These are phyloP conservation scores for Shiraia sp. DNA, from an alignment of 2,329 filamentous ascomycete genomes.

Conservation along the genomic window DNA sequence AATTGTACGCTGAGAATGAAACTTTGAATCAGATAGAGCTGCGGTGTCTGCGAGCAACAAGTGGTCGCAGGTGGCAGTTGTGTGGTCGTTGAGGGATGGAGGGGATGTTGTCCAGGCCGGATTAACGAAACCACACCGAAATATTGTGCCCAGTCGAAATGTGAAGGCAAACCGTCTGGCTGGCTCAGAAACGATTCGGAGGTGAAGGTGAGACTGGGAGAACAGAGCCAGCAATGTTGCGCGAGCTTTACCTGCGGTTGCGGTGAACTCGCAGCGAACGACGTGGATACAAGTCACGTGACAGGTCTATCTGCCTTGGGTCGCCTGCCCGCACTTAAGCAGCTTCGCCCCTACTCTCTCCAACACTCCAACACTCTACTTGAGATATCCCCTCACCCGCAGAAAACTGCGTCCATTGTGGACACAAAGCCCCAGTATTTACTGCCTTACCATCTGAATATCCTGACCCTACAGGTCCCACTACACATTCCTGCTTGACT, in stretches of 20 bases:
- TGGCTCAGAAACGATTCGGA: too few species aligned
- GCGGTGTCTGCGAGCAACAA: not conserved
- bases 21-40: not conserved
- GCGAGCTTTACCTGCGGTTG: too few species aligned
- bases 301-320: slow-evolving; percentile 16
- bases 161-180: not conserved
- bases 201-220: too few species aligned
- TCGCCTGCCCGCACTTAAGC: slow-evolving; percentile 10
- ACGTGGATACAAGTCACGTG: slow-evolving; percentile 32
- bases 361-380: slow-evolving; percentile 3
- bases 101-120: slow-evolving; percentile 21
- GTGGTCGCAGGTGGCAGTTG: slow-evolving; percentile 7
- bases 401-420: not conserved
- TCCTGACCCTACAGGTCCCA: too few species aligned
- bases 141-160: not conserved
- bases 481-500: too few species aligned
- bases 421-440: too few species aligned
- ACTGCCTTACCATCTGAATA: too few species aligned
- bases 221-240: too few species aligned
- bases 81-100: slow-evolving; percentile 11
- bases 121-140: slow-evolving; percentile 11
- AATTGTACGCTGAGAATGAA: slow-evolving; percentile 6
- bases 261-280: slow-evolving; percentile 16
- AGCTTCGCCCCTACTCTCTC: slow-evolving; percentile 15
- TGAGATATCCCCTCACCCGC: not conserved